Conservation (phyloP, 1,139 yeast species). For the Taiozyma onychis region DNA sequence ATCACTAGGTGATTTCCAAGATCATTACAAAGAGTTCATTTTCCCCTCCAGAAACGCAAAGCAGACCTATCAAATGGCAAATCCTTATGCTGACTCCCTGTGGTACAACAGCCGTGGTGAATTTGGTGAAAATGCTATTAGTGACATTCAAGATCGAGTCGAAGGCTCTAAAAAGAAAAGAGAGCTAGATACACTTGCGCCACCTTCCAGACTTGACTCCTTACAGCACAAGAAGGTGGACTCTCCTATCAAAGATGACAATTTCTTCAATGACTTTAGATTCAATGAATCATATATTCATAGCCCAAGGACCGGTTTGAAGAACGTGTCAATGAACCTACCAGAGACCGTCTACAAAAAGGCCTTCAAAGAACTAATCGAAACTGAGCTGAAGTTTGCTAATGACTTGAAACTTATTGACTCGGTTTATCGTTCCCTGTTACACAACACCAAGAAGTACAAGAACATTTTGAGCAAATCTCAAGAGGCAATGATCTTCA, state of each 20-base stretch:
- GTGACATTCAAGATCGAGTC: conserved; percentile 17
- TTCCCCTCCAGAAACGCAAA: conserved; percentile 3
- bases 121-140: conserved; percentile 19
- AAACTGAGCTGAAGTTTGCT: conserved; percentile 25
- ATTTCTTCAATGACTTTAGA: conserved; percentile 3
- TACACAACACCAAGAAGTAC: conserved; percentile 22
- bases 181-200: conserved; percentile 5
- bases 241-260: conserved; percentile 22
- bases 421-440: conserved; percentile 24
- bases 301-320: neutral
- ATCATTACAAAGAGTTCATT: neutral
- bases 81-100: conserved; percentile 27
- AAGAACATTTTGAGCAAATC: conserved; percentile 22
- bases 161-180: conserved; percentile 8
- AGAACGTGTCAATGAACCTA: conserved; percentile 2
- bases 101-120: conserved; percentile 26
- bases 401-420: conserved; percentile 22
- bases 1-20: neutral
- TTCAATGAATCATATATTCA: conserved; percentile 1
- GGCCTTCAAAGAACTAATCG: conserved; percentile 22
- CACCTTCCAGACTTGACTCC: conserved; percentile 15
- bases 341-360: conserved; percentile 16
- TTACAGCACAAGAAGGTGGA: conserved; percentile 18
- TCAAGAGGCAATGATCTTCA: conserved; percentile 30
- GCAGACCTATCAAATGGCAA: conserved; percentile 18